Conservation (phyloP, 2,329 filamentous ascomycete species). For the Zymoseptoria crescenta region DNA sequence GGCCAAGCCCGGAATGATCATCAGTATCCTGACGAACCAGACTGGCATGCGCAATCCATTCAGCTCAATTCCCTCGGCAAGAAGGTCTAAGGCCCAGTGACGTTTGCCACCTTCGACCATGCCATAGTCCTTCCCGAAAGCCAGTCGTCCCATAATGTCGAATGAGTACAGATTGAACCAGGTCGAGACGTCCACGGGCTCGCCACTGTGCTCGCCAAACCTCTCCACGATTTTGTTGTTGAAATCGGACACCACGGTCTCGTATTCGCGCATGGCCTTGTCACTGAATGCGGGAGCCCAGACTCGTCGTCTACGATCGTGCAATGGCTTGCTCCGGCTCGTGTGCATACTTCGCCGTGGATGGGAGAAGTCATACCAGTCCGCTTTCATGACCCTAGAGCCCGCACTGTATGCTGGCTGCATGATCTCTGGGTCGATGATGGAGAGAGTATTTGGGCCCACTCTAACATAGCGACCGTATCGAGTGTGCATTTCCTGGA, state of each 20-base stretch:
- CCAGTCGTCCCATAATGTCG: constrained; percentile 40
- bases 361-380: constrained; percentile 35
- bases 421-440: constrained; percentile 31
- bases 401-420: constrained; percentile 32
- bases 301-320: constrained; percentile 34
- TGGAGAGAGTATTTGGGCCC: constrained; percentile 31
- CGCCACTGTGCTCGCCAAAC: constrained; percentile 20
- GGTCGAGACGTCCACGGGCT: constrained; percentile 32
- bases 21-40: constrained; percentile 30
- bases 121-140: constrained; percentile 37
- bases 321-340: constrained; percentile 29
- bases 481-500: constrained; percentile 27
- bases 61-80: constrained; percentile 29
- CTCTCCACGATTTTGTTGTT: constrained; percentile 30
- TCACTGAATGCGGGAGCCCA: constrained; percentile 38
- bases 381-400: constrained; percentile 34
- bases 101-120: constrained; percentile 30
- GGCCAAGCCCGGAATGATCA: constrained; percentile 28
- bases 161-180: constrained; percentile 39
- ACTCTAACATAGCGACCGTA: constrained; percentile 32
- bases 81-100: constrained; percentile 32
- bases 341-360: constrained; percentile 34
- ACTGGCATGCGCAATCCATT: constrained; percentile 19
- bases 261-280: constrained; percentile 36
- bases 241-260: constrained; percentile 31